Base-by-base conservation (phyloP, 495 filamentous ascomycete genomes). In the Choiromyces venosus region DNA sequence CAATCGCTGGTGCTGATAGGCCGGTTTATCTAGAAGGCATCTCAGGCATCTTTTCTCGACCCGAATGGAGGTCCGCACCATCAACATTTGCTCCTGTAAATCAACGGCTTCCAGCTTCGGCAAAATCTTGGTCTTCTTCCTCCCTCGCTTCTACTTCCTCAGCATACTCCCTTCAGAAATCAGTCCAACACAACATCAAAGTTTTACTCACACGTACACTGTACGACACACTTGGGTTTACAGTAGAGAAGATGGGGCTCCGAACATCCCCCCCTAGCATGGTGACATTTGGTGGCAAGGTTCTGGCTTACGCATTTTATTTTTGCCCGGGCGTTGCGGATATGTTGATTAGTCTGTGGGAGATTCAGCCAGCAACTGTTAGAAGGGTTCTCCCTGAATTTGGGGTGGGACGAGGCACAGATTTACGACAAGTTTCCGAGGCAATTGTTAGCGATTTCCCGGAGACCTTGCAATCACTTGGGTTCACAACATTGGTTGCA, bases 231-330 rank as follows among this genome's bases (percentile, higher is more conserved):
- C 92, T 97, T 89, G 85, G 88, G 14, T 90, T 96, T 72, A 92
- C 95, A 40, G 91, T 97, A 8, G 93, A 97, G 72, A 93, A 93
- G 79, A 92, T 98, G 91, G 94, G 92, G 10, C 84, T 93, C 76
- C 88, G 92, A 78, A 90, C 92, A 79, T 92, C 93, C n/a, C 92
- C 95, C n/a, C 89, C 92, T 46, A 96, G 92, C 80, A 82, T 98
- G 73, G 93, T 98, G 66, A 89, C 91, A 40, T 99, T 97, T 83
- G 95, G 93, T 80, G 95, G 94, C 68, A 97, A 96, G 82, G 92
- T 93, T 21, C 91, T 90, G 77, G 95, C 95, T 12, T 97, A 97
- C 82, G 95, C 95, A 42, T 99, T 97, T 83, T 96, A 95, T 81
- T 98, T 97, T 82, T 95, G 93, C 52, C 91, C 93, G 0, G 93